A percentile compares a stretch with the other conserved stretches of the same genome.
phyloP scores from a whole-genome alignment of 1,284 basidiomycete species.

The Trametes hirsuta region DNA sequence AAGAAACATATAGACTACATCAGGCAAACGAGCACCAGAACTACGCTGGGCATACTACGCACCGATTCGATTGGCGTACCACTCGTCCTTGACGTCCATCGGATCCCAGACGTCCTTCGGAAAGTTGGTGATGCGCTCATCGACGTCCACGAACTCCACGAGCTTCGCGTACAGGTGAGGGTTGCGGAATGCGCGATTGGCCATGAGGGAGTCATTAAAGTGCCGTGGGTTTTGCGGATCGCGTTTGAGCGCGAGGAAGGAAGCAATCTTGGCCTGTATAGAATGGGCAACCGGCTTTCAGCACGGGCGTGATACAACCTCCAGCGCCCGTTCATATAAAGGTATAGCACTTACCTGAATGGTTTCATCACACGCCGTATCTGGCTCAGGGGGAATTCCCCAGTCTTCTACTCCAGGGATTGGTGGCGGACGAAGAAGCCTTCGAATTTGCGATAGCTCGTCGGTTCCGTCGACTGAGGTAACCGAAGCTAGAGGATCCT shows the following conservation, averaged over 20 bases:
- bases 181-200: constrained; percentile 90
- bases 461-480: constrained; percentile 25
- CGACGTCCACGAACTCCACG: constrained; percentile 88
- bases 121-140: constrained; percentile 85
- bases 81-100: constrained; percentile 59
- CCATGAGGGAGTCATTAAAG: constrained; percentile 93
- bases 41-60: constrained; percentile 25
- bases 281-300: constrained; percentile 5
- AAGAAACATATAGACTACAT: background rate
- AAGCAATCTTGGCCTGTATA: constrained; percentile 72
- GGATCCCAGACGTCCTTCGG: constrained; percentile 73
- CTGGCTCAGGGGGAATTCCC: constrained; percentile 75
- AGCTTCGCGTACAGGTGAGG: constrained; percentile 93
- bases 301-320: too few species aligned
- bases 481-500: constrained; percentile 19
- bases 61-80: constrained; percentile 76
- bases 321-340: constrained; percentile 28
- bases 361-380: constrained; percentile 57
- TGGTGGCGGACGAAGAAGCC: constrained; percentile 61
- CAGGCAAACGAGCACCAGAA: background rate
- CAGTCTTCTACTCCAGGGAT: constrained; percentile 70
- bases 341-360: constrained; percentile 54
- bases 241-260: constrained; percentile 75
- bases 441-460: constrained; percentile 56
- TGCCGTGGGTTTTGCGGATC: constrained; percentile 72